Evolutionary conservation across 352 stramenopile genomes (phyloP).

Genomic region (Globisporangium paroecandrum): DNA sequence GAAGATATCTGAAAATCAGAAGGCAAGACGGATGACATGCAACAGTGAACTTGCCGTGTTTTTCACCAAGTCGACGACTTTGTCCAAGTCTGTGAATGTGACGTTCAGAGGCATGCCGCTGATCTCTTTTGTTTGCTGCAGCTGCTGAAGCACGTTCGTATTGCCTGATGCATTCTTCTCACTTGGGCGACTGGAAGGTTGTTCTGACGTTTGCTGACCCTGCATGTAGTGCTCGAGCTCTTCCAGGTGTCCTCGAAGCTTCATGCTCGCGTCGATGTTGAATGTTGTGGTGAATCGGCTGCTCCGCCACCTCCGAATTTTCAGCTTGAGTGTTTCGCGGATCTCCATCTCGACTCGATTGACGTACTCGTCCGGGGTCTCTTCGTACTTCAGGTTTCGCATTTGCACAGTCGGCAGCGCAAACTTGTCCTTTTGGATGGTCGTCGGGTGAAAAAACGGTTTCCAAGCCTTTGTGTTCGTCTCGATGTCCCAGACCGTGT

Average conservation of each 20-base stretch:
- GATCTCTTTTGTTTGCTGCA: conserved; percentile 47
- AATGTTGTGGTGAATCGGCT: conserved; percentile 81
- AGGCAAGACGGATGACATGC: conserved; percentile 4
- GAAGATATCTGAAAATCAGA: background rate
- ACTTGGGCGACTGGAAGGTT: background rate
- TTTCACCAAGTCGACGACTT: conserved; percentile 79
- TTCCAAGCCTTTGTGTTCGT: conserved; percentile 79
- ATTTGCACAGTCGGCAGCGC: conserved; percentile 50
- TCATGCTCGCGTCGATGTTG: conserved; percentile 79
- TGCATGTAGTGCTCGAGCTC: conserved; percentile 50
- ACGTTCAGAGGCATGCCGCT: conserved; percentile 83
- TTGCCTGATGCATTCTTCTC: background rate
- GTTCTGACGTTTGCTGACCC: conserved; percentile 11
- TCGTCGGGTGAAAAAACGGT: conserved; percentile 62
- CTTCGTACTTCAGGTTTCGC: conserved; percentile 51
- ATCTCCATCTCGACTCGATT: conserved; percentile 78
- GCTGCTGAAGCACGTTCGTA: conserved; percentile 22
- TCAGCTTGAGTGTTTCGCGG: conserved; percentile 74
- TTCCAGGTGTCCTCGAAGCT: conserved; percentile 69
- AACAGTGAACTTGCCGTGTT: conserved; percentile 58
- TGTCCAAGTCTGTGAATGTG: conserved; percentile 85
- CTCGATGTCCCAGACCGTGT: conserved; percentile 85
- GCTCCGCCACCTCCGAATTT: conserved; percentile 88
- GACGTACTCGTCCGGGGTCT: conserved; percentile 51
- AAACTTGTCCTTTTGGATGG: conserved; percentile 22